Conservation (phyloP, 306 rosid species). For the Fragaria iinumae region DNA sequence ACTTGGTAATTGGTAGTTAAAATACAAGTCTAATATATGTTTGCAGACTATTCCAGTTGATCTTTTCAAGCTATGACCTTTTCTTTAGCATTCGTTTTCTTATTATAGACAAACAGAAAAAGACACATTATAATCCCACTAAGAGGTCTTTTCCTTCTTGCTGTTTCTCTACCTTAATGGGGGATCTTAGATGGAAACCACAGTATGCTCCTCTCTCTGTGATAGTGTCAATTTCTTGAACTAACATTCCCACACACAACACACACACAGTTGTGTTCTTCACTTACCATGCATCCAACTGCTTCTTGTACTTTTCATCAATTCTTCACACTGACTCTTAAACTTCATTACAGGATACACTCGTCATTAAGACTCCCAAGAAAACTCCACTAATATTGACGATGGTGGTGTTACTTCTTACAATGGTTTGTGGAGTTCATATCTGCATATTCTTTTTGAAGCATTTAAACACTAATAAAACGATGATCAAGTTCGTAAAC, state of each 20-base stretch:
- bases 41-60: conserved; percentile 9
- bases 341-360: conserved; percentile 40
- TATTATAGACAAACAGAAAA: conserved; percentile 19
- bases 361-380: conserved; percentile 45
- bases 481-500: conserved; percentile 25
- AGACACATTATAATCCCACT: conserved; percentile 17
- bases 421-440: conserved; percentile 47
- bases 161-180: conserved; percentile 28
- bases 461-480: conserved; percentile 28
- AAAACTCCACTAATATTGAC: conserved; percentile 48
- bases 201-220: conserved; percentile 37
- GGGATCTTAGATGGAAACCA: conserved; percentile 55
- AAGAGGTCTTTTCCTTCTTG: background rate
- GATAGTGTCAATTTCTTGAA: conserved; percentile 7
- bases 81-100: conserved; percentile 58
- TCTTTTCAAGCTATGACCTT: conserved; percentile 46
- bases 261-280: background rate
- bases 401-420: conserved; percentile 38
- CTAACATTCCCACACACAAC: background rate
- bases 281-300: background rate
- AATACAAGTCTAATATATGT: background rate
- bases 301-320: background rate
- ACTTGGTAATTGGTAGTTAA: background rate
- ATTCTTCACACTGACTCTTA: background rate
- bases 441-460: conserved; percentile 38